Conservation (phyloP, 2,329 filamentous ascomycete genomes). For the Beauveria caledonica region DNA sequence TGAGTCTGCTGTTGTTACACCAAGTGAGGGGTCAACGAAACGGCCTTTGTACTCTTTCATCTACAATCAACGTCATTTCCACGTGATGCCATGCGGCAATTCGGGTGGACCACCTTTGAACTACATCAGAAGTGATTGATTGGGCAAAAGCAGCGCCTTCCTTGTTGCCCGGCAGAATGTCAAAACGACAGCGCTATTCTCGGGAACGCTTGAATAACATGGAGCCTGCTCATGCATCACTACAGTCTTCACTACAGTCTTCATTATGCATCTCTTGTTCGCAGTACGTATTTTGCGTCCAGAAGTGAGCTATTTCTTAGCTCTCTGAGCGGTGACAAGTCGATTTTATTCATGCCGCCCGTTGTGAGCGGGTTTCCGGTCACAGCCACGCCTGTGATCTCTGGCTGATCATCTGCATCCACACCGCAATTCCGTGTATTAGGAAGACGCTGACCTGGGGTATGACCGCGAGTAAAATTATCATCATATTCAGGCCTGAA, state of each 20-base stretch:
- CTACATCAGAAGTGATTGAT: not conserved
- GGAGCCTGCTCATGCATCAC: not conserved
- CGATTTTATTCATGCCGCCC: not conserved
- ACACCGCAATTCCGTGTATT: not conserved
- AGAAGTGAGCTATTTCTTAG: not conserved
- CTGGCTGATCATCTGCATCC: not conserved
- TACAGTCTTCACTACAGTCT: not conserved
- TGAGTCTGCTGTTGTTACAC: not conserved
- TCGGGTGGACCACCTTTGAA: not conserved
- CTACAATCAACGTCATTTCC: not conserved
- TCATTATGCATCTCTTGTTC: not conserved
- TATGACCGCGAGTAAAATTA: not conserved
- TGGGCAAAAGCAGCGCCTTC: too few species aligned
- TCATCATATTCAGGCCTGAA: not conserved
- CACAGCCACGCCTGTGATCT: not conserved
- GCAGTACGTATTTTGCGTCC: not conserved
- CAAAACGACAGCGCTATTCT: not conserved
- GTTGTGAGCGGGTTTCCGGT: not conserved
- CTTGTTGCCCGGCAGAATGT: not conserved
- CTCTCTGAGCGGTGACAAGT: not conserved
- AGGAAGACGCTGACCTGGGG: not conserved
- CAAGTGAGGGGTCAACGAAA: not conserved
- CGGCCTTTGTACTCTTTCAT: not conserved
- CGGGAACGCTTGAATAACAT: not conserved
- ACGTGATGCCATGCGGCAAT: not conserved